Base-by-base conservation (phyloP, 169 alveolate genomes). In the Fabrea salina region DNA sequence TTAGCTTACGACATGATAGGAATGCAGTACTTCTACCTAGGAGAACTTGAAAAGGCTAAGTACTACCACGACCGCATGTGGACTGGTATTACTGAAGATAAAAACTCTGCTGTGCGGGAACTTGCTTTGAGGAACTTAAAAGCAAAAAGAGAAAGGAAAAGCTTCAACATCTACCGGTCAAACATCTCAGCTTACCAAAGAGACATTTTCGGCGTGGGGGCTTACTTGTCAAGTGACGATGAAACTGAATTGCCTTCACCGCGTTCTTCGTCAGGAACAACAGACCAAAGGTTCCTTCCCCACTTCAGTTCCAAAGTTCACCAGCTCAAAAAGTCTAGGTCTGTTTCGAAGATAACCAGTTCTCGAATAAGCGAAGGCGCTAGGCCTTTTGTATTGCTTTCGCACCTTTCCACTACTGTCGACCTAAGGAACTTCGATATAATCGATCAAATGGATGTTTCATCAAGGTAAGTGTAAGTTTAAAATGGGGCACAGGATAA, bases 1-100 rank as follows among this genome's bases (percentile, higher is more conserved):
- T 43, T 83, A 50, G 90, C 91, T 8, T 89, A 89, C 80, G 90
- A 83, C 59, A 56, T 58, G 41, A 89, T 89, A 68, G 87, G 89
- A n/a, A 51, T 86, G 58, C 88, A 82, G 56, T 84, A 89, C 72
- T 89, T 70, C 77, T 80, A 89, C 51, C 67, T 89, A 56, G 90
- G 92, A 13, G 81, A 89, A 41, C 64, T 84, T 41, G 88, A 85
- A 5, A 89, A 84, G 53, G 84, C 91, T 3, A 89, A 84, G 66
- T 86, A 83, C 77, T 89, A 86, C 66, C 84, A 86, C 39, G 85
- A 86, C 33, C 78, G 92, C 39, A 79, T 86, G 80, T 51, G 83
- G n/a, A 71, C 86, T 70, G 95, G 95, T 7, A 61, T 61, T 16
- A 35, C 8, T 32, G 74, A 61, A 61, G 74, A 37, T 35, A 37